Evolutionary conservation across 148 eudicot genomes (phyloP).

Genomic region (Diospyros lotus): DNA sequence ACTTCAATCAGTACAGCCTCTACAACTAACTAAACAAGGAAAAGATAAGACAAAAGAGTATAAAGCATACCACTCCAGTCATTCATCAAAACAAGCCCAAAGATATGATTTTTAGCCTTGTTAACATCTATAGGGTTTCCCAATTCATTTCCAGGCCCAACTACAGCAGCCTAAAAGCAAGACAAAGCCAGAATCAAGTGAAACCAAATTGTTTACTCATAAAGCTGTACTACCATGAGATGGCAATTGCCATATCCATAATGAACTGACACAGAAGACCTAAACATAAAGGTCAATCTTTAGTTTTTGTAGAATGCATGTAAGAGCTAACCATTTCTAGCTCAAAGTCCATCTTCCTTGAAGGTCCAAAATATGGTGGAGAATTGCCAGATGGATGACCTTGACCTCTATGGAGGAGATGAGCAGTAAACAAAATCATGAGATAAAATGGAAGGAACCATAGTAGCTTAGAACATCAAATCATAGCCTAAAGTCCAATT

Average conservation of each 20-base stretch:
- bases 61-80: constrained; percentile 84
- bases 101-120: constrained; percentile 84
- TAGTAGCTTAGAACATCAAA: background rate
- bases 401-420: constrained; percentile 65
- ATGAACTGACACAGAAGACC: constrained; percentile 3
- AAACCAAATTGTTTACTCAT: background rate
- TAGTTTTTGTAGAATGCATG: background rate
- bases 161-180: constrained; percentile 32
- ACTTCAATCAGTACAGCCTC: constrained; percentile 15
- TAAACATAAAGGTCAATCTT: background rate
- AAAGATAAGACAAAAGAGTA: background rate
- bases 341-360: constrained; percentile 87
- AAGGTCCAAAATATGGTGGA: constrained; percentile 90
- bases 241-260: background rate
- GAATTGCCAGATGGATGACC: constrained; percentile 64
- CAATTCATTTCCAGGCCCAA: constrained; percentile 88
- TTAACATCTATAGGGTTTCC: constrained; percentile 70
- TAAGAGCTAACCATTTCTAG: constrained; percentile 76
- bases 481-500: no score
- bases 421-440: constrained; percentile 1
- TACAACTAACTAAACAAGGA: constrained; percentile 4
- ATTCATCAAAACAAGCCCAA: constrained; percentile 92
- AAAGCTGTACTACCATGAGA: background rate
- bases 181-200: no score
- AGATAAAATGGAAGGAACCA: background rate